phyloP scores from a whole-genome alignment of 1,284 basidiomycete species.

The Sanghuangporus weigelae region DNA sequence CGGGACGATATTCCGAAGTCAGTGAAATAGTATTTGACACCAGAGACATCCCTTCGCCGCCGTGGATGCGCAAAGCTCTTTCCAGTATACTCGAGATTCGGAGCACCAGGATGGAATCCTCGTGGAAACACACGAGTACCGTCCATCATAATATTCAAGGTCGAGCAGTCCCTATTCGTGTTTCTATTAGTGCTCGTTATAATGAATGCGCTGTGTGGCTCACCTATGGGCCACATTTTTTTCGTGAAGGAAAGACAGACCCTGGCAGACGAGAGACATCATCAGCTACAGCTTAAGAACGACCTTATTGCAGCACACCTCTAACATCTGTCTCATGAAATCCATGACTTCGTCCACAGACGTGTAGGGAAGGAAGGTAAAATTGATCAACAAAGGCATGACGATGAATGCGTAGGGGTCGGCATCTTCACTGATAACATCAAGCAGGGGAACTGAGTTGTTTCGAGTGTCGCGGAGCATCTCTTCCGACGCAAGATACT shows the following conservation, averaged over 20 bases:
- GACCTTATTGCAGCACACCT: too few species aligned
- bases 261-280: too few species aligned
- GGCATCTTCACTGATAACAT: slow-evolving; percentile 23
- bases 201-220: too few species aligned
- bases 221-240: too few species aligned
- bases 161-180: slow-evolving; percentile 33
- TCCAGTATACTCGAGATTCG: not conserved
- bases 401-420: slow-evolving; percentile 25
- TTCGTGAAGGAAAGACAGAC: too few species aligned
- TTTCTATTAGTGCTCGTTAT: not conserved
- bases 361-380: slow-evolving; percentile 27
- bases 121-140: slow-evolving; percentile 26
- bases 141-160: slow-evolving; percentile 37
- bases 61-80: too few species aligned
- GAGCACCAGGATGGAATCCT: slow-evolving; percentile 21
- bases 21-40: too few species aligned
- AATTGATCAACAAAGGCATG: slow-evolving; percentile 28
- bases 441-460: slow-evolving; percentile 28
- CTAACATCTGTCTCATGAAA: slow-evolving; percentile 29
- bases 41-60: too few species aligned
- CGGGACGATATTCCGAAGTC: too few species aligned
- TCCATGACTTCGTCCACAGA: slow-evolving; percentile 28
- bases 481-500: slow-evolving; percentile 19
- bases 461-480: slow-evolving; percentile 25
- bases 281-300: too few species aligned